Percentiles rank a stretch among this genome's conserved stretches.
Evolutionary conservation across 306 rosid species (phyloP).

Genomic region (Cucurbita pepo): DNA sequence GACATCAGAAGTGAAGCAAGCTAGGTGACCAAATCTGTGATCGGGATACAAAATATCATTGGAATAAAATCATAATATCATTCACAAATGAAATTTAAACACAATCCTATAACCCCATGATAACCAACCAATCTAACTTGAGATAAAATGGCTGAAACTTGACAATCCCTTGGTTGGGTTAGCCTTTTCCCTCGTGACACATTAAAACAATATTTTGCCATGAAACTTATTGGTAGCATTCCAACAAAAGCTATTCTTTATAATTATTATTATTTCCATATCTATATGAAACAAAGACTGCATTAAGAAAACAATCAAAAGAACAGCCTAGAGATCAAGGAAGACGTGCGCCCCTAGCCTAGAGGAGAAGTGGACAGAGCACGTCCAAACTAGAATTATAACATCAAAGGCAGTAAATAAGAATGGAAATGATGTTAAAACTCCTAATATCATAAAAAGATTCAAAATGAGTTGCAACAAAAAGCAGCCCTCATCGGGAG

Average conservation of each 20-base stretch:
- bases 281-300: not conserved
- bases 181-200: not conserved
- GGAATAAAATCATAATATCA: not conserved
- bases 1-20: slow-evolving; percentile 68
- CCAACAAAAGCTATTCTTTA: not conserved
- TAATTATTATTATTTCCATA: not conserved
- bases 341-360: not conserved
- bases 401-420: not conserved
- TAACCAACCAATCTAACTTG: not conserved
- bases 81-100: not conserved
- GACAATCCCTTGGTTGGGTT: not conserved
- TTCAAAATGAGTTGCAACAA: not conserved
- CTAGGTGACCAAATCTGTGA: slow-evolving; percentile 85
- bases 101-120: not conserved
- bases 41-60: slow-evolving; percentile 15
- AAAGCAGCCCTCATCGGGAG: not conserved
- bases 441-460: not conserved
- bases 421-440: not conserved
- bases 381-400: not conserved
- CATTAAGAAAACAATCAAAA: not conserved
- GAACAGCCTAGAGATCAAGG: not conserved
- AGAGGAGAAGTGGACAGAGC: not conserved
- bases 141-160: not conserved
- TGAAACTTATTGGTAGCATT: not conserved
- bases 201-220: not conserved